Percentiles rank a stretch among this genome's conserved stretches.
Evolutionary conservation across 1,284 basidiomycete genomes (phyloP).

Genomic region (Ceratobasidium sp.): DNA sequence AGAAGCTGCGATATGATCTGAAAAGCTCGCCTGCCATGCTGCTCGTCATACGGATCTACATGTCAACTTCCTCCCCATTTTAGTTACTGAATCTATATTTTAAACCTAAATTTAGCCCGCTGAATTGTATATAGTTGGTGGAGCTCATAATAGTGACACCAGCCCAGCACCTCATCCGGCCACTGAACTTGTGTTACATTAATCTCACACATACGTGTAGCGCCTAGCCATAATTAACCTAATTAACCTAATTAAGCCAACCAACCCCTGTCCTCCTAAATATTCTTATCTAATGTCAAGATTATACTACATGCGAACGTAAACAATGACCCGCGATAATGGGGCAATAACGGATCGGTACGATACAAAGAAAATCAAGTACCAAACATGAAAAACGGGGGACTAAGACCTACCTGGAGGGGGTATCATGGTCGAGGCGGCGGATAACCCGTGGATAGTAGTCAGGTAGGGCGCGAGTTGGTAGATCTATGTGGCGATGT

Average conservation of each 20-base stretch:
- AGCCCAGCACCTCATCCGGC: too few species aligned
- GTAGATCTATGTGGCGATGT: slow-evolving; percentile 72
- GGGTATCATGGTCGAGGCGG: slow-evolving; percentile 93
- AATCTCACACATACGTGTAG: slow-evolving; percentile 85
- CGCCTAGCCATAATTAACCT: slow-evolving; percentile 87
- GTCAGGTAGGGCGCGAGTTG: slow-evolving; percentile 84
- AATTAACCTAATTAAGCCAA: slow-evolving; percentile 76
- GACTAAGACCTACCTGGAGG: slow-evolving; percentile 71
- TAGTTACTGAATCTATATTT: too few species aligned
- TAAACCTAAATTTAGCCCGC: too few species aligned
- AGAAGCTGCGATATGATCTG: too few species aligned
- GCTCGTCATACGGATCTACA: too few species aligned
- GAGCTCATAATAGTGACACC: too few species aligned
- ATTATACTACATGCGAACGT: slow-evolving; percentile 98
- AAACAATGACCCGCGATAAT: slow-evolving; percentile 93
- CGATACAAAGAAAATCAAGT: neutral
- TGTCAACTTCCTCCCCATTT: too few species aligned
- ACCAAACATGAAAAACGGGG: neutral
- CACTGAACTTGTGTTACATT: slow-evolving; percentile 95
- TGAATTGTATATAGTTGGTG: too few species aligned
- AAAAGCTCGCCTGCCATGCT: too few species aligned
- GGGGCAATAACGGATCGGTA: slow-evolving; percentile 76
- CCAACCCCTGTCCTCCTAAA: slow-evolving; percentile 76
- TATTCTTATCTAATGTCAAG: slow-evolving; percentile 90
- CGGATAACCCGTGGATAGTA: slow-evolving; percentile 93